Evolutionary conservation across 192 early-diverging fungal genomes (phyloP).

Genomic region (Coemansia sp.): DNA sequence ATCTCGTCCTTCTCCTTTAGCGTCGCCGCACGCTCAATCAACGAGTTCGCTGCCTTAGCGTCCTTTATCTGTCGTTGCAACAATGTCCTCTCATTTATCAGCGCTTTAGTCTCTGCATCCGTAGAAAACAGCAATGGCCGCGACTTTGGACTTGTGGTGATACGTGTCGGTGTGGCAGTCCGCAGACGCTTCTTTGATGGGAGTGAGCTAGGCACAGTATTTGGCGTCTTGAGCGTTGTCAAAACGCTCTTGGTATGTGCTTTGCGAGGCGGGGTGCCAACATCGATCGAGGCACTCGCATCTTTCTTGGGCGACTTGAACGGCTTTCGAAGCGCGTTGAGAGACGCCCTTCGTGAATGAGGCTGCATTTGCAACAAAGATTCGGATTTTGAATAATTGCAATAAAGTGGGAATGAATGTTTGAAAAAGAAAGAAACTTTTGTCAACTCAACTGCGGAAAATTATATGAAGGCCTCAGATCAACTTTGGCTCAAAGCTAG

Average conservation of each 20-base stretch:
- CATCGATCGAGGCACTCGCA: not conserved
- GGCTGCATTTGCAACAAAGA: slow-evolving; percentile 11
- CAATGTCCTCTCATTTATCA: slow-evolving; percentile 20
- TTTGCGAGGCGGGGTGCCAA: not conserved
- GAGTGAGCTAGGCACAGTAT: too few relatives aligned
- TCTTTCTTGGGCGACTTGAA: slow-evolving; percentile 41
- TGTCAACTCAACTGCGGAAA: slow-evolving; percentile 19
- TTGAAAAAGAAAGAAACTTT: slow-evolving; percentile 4
- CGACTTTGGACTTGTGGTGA: not conserved
- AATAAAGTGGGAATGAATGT: not conserved
- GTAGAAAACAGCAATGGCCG: not conserved
- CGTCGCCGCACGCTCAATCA: slow-evolving; percentile 25
- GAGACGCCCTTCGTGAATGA: slow-evolving; percentile 9
- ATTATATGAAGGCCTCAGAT: not conserved
- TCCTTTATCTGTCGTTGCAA: slow-evolving; percentile 23
- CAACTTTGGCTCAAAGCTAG: not conserved
- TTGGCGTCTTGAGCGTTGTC: not conserved
- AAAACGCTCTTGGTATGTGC: not conserved
- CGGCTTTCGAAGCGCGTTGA: slow-evolving; percentile 28
- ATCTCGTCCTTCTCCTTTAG: slow-evolving; percentile 26
- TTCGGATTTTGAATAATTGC: slow-evolving; percentile 5
- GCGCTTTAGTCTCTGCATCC: slow-evolving; percentile 10
- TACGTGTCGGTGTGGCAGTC: not conserved
- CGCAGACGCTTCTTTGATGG: too few relatives aligned
- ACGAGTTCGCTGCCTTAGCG: slow-evolving; percentile 15